phyloP scores from a whole-genome alignment of 2,329 filamentous ascomycete genomes.

The Fonsecaea monophora region DNA sequence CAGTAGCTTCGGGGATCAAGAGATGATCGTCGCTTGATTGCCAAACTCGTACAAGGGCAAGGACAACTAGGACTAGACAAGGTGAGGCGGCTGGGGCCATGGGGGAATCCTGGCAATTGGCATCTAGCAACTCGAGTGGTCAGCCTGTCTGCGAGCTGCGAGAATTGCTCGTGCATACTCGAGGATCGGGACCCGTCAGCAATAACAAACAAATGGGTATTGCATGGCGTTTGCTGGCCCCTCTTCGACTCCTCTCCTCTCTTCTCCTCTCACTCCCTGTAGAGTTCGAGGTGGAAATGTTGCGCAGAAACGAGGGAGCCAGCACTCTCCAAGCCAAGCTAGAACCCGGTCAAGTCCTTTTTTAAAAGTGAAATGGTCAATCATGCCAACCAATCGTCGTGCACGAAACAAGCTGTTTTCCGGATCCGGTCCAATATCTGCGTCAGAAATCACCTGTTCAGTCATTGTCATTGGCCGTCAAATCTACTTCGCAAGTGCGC shows the following conservation, averaged over 20 bases:
- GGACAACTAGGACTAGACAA: neutral
- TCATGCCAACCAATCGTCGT: neutral
- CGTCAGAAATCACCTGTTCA: neutral
- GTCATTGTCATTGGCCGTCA: constrained; percentile 4
- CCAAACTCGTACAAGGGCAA: neutral
- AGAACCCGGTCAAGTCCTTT: too few relatives aligned
- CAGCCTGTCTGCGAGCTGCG: neutral
- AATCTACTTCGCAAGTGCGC: neutral
- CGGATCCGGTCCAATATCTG: constrained; percentile 2
- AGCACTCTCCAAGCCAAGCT: neutral
- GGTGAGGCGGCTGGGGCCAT: neutral
- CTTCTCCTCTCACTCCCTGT: neutral
- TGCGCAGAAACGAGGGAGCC: neutral
- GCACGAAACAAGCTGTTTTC: neutral
- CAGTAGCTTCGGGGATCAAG: neutral
- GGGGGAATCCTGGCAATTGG: neutral
- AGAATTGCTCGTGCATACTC: neutral
- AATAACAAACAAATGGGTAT: neutral
- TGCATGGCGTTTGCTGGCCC: too few relatives aligned
- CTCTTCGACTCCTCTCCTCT: too few relatives aligned
- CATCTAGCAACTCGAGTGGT: constrained; percentile 12
- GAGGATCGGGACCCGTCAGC: neutral
- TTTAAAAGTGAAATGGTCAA: neutral
- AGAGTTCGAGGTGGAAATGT: neutral
- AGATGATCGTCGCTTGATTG: neutral